A percentile compares a stretch with the other conserved stretches of the same genome.
Conservation (phyloP, 2,329 filamentous ascomycete genomes). For the Ophiobolus disseminans region DNA sequence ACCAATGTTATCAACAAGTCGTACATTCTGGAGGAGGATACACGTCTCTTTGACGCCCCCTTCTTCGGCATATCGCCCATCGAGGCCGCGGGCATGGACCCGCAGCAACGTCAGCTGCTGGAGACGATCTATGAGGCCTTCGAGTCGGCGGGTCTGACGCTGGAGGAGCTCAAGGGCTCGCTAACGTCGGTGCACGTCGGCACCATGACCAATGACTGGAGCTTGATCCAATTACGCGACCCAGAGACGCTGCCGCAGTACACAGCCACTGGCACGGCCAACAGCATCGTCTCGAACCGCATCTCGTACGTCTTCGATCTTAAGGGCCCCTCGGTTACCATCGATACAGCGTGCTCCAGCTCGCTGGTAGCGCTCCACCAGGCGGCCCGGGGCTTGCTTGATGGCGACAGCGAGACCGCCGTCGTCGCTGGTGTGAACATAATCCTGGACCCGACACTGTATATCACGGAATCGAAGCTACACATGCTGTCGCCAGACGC, state of each 20-base stretch:
- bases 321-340: slow-evolving; percentile 44
- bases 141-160: slow-evolving; percentile 19
- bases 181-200: slow-evolving; percentile 18
- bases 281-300: slow-evolving; percentile 44
- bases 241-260: slow-evolving; percentile 17
- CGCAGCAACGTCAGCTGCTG: slow-evolving; percentile 30
- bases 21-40: slow-evolving; percentile 26
- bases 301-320: slow-evolving; percentile 49
- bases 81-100: slow-evolving; percentile 32
- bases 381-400: slow-evolving; percentile 18
- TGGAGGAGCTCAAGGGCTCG: slow-evolving; percentile 12
- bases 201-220: slow-evolving; percentile 20
- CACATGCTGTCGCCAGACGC: slow-evolving; percentile 43
- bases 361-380: slow-evolving; percentile 40
- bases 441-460: slow-evolving; percentile 16
- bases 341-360: slow-evolving; percentile 51
- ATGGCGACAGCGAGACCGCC: slow-evolving; percentile 21
- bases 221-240: slow-evolving; percentile 9
- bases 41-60: slow-evolving; percentile 20
- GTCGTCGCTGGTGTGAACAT: slow-evolving; percentile 22
- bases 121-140: slow-evolving; percentile 29
- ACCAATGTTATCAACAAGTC: slow-evolving; percentile 34
- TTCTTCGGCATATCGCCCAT: slow-evolving; percentile 29
- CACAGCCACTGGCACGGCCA: slow-evolving; percentile 26
- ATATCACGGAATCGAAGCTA: slow-evolving; percentile 35